These are phyloP conservation scores for Helotiales sp. DNA, from an alignment of 2,329 filamentous ascomycete genomes.

Conservation along the genomic window DNA sequence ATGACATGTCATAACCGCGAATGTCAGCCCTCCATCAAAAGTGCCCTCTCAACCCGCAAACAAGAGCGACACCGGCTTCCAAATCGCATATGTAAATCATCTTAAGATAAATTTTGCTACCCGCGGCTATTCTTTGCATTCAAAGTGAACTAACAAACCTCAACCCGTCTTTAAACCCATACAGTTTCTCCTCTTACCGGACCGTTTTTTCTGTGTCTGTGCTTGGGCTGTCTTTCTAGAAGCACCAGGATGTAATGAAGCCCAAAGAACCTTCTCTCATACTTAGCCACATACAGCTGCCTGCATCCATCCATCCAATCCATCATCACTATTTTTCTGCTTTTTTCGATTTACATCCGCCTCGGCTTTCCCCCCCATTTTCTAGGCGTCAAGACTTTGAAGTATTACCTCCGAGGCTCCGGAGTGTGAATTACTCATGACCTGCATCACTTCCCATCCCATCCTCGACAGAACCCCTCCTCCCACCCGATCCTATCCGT, in stretches of 20 bases:
- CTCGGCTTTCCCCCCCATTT: constrained; percentile 1
- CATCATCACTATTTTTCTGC: not conserved
- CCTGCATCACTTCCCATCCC: constrained; percentile 9
- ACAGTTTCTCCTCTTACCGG: not conserved
- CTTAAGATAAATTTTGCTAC: not conserved
- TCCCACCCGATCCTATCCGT: not conserved
- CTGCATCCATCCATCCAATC: not conserved
- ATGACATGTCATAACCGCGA: constrained; percentile 2
- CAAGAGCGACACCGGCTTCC: constrained; percentile 7
- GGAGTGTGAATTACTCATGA: constrained; percentile 12
- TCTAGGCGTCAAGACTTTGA: not conserved
- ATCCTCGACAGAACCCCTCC: not conserved
- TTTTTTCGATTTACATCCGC: not conserved
- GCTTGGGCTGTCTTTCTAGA: too few relatives aligned
- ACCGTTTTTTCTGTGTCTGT: too few relatives aligned
- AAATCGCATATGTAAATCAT: not conserved
- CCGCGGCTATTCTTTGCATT: not conserved
- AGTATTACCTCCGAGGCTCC: not conserved
- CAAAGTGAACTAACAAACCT: not conserved
- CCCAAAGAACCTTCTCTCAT: constrained; percentile 4
- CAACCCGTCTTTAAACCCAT: not conserved
- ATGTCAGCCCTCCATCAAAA: not conserved
- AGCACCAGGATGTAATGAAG: too few relatives aligned
- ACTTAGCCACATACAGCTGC: constrained; percentile 1
- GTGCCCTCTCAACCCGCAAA: not conserved